phyloP scores from a whole-genome alignment of 331 rosid genomes.

The Malus hybrid region DNA sequence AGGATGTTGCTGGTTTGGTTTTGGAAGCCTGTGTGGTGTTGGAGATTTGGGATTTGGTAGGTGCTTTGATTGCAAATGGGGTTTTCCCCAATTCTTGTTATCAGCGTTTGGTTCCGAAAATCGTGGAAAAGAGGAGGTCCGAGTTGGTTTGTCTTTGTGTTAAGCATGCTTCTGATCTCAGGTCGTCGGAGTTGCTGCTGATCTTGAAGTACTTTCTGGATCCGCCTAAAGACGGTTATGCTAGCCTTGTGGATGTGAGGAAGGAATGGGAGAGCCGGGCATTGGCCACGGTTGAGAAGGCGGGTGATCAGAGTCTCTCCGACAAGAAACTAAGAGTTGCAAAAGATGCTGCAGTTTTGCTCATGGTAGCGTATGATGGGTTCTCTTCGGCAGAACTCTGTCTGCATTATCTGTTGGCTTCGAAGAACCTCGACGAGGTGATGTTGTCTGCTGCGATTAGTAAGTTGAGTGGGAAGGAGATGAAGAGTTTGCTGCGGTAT shows the following conservation, averaged over 20 bases:
- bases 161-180: conserved; percentile 53
- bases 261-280: conserved; percentile 78
- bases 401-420: conserved; percentile 66
- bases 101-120: conserved; percentile 30
- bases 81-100: conserved; percentile 40
- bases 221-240: conserved; percentile 36
- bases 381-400: conserved; percentile 61
- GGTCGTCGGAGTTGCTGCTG: conserved; percentile 47
- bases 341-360: conserved; percentile 69
- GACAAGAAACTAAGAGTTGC: conserved; percentile 31
- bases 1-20: conserved; percentile 45
- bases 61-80: conserved; percentile 50
- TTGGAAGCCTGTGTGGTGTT: conserved; percentile 53
- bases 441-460: conserved; percentile 38
- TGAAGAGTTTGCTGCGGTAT: conserved; percentile 51
- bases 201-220: conserved; percentile 68
- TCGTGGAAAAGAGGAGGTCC: conserved; percentile 53
- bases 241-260: conserved; percentile 40
- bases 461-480: conserved; percentile 59
- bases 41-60: conserved; percentile 70
- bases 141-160: conserved; percentile 59
- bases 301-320: conserved; percentile 25
- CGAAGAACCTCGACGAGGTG: conserved; percentile 50
- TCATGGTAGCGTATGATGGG: conserved; percentile 73
- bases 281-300: conserved; percentile 45